Conservation (phyloP, 768 basidiomycete genomes). For the Pisolithus sp. region DNA sequence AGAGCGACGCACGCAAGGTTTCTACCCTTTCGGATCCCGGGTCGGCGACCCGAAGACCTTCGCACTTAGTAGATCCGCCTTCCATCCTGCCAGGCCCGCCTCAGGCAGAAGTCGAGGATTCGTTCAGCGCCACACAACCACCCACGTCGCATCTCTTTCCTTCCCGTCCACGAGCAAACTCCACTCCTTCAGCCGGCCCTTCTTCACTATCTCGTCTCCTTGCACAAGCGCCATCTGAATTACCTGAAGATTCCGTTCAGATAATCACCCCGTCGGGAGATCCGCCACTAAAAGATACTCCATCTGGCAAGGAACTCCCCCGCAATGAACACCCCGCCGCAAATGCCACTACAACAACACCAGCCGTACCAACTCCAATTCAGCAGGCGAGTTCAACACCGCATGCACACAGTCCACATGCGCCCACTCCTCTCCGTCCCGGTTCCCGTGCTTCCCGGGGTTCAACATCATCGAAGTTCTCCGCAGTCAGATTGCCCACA, state of each 20-base stretch:
- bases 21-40: slow-evolving; percentile 35
- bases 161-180: slow-evolving; percentile 54
- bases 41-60: slow-evolving; percentile 28
- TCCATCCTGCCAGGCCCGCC: slow-evolving; percentile 51
- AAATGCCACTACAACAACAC: slow-evolving; percentile 27
- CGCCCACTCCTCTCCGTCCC: slow-evolving; percentile 59
- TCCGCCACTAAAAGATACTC: slow-evolving; percentile 16
- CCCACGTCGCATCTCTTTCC: slow-evolving; percentile 68
- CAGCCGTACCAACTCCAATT: slow-evolving; percentile 33
- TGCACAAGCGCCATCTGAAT: slow-evolving; percentile 55
- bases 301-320: slow-evolving; percentile 14
- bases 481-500: slow-evolving; percentile 53
- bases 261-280: slow-evolving; percentile 22
- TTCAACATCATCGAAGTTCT: slow-evolving; percentile 65
- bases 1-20: slow-evolving; percentile 45
- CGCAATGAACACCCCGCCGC: slow-evolving; percentile 6
- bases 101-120: slow-evolving; percentile 66
- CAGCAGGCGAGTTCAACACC: slow-evolving; percentile 28
- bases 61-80: slow-evolving; percentile 9
- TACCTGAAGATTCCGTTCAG: slow-evolving; percentile 28
- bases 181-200: slow-evolving; percentile 63
- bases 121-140: slow-evolving; percentile 57
- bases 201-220: slow-evolving; percentile 76
- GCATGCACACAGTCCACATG: slow-evolving; percentile 27
- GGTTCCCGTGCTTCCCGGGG: slow-evolving; percentile 66